Percentiles rank a stretch among this genome's conserved stretches.
phyloP scores from a whole-genome alignment of 2,329 filamentous ascomycete genomes.

The Sporothrix mexicana region DNA sequence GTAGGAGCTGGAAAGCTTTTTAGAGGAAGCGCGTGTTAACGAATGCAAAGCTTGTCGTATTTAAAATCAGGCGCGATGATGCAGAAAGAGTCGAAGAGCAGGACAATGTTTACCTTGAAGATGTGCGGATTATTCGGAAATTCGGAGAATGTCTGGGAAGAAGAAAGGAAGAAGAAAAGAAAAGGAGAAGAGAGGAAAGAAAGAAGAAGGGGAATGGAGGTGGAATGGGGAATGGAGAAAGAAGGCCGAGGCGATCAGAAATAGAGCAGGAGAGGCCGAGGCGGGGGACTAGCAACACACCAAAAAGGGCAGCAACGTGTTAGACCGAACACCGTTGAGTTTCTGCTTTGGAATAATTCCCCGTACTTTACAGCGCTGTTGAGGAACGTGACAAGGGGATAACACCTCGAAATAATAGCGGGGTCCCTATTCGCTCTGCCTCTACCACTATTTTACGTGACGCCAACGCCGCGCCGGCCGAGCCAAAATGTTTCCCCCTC shows the following conservation, averaged over 20 bases:
- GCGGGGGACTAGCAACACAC: slow-evolving; percentile 5
- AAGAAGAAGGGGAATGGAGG: background rate
- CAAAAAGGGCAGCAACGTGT: no score
- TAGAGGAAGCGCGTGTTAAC: slow-evolving; percentile 19
- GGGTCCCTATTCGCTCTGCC: slow-evolving; percentile 27
- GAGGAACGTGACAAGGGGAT: slow-evolving; percentile 20
- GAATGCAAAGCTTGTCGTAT: slow-evolving; percentile 4
- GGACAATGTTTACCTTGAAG: background rate
- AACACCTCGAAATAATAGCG: slow-evolving; percentile 32
- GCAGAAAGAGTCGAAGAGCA: background rate
- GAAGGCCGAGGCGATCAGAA: slow-evolving; percentile 26
- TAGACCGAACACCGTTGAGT: no score
- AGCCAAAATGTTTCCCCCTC: slow-evolving; percentile 14
- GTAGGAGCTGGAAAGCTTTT: slow-evolving; percentile 38
- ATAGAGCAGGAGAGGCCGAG: slow-evolving; percentile 23
- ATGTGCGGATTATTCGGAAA: slow-evolving; percentile 5
- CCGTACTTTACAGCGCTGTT: slow-evolving; percentile 20
- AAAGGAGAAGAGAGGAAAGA: background rate
- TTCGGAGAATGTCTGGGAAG: slow-evolving; percentile 15
- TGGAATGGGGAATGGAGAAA: slow-evolving; percentile 4
- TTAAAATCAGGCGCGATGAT: background rate
- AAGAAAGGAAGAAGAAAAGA: slow-evolving; percentile 1
- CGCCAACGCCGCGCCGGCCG: slow-evolving; percentile 19
- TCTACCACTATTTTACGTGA: slow-evolving; percentile 12
- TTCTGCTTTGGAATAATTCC: background rate